Evolutionary conservation across 2,329 filamentous ascomycete species (phyloP), one percentile per base, ranked within the genome.

Genomic region (Talaromyces sp.): DNA sequence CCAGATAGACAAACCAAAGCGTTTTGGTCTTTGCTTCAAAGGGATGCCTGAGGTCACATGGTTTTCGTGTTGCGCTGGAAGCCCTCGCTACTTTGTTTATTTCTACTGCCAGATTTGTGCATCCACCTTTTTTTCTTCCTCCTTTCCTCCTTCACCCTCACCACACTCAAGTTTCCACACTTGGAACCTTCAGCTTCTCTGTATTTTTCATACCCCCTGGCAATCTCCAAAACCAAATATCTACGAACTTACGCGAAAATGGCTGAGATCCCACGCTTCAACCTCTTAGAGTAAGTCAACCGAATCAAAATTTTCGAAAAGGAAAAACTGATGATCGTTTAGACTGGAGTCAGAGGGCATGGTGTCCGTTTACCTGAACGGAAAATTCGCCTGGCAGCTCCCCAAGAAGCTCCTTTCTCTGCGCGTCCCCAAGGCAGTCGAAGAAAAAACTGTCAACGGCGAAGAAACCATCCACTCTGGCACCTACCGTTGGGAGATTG

Each of bases 331-430:
- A 65, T 36, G 11, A 15, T 27, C 5, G 8, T 29, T 11, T 36
- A 62, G 64, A 22, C 31, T 65, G 5, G 64, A 65, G 25, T 61
- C 64, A 17, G 51, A 53, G 8, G 64, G 64, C 4, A 56, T 62
- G 49, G 49, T 62, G 0, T 63, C 60, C 11, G 64, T 66, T 1
- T 66, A 66, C 27, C 6, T 58, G 2, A 51, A 66, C n/a, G 64
- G 60, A 5, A 58, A 45, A 25, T 66, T 66, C 11, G 22, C 38
- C 8, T 66, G 64, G 64, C 59, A 59, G 17, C 17, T 66, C 0
- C 60, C 64, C 1, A 63, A 59, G 17, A 62, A 51, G 2, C 60
- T 66, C 2, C 59, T 66, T 5, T 36, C 19, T 10, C 3, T 38
- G 3, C 53, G 53, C 7, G 64, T 47, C 0, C 64, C 64, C 2